Base-by-base conservation (phyloP, 1,284 basidiomycete species). In the Cystobasidium slooffiae region DNA sequence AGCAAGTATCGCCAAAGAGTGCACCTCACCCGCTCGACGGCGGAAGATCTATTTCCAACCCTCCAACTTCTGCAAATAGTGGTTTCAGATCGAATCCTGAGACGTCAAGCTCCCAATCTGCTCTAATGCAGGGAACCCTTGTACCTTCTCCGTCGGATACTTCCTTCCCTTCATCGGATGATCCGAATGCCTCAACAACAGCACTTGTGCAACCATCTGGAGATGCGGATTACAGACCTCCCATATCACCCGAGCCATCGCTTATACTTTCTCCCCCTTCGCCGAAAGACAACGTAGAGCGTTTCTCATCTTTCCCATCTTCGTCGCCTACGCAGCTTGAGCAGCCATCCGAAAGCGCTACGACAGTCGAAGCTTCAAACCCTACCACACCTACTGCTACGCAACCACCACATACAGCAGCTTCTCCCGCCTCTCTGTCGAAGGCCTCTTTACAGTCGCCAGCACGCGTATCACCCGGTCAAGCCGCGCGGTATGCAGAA, bases 261-360 rank as follows among this genome's bases (percentile, higher is more conserved):
- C 63, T 73, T 14, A 59, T 73, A n/a, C 46, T 73, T 7, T 73
- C 70, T 43, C 70, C 70, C 4, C 70, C 70, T 14, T 62, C 56
- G 9, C 70, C 70, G 1, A 73, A 73, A 43, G 70, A 73, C 16
- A 73, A 73, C 46, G 44, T 24, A 1, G 63, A 56, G 52, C 41
- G 9, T 14, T 73, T 73, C 24, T n/a, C 18, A 6, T 24, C 62
- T 31, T 73, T 73, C 63, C 70, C 70, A n/a, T 31, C 66, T 5
- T 3, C 43, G 14, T 68, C 53, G 8, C 22, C 66, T 44, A 31
- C 66, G 18, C 22, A 20, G 8, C 39, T 47, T 16, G 47, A 14
- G 47, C 44, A 6, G n/a, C 44, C 61, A 24, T 12, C 12, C n/a
- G 61, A 47, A 22, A 20, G 47, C 20, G 47, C 14, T 51, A 20